Base-by-base conservation (phyloP, 106 monocot species). In the Dendrobium officinale region DNA sequence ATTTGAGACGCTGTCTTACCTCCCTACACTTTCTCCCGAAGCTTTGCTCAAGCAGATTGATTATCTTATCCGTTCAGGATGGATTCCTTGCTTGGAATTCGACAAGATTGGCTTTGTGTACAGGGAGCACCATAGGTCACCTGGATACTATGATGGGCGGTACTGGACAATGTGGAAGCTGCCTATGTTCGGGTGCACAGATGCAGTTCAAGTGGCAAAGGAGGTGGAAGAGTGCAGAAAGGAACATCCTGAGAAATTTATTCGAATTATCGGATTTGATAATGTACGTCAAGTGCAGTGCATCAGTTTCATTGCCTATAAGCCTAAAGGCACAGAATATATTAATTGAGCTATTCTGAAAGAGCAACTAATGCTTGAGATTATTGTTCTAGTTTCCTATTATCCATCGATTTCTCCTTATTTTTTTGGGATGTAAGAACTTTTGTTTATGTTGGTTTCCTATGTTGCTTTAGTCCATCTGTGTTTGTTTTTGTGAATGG, bases 111-210 rank as follows among this genome's bases (percentile, higher is more conserved):
- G 91, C 15, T 91, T 91, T 24, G 82, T 91, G 59, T 81, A 22
- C 80, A 88, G 91, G 44, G 86, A 88, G 54, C 9, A 86, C 80
- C 37, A 83, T 80, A 11, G 20, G 19, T 85, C 91, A 6, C 88
- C 91, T 0, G 91, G 91, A 37, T 91, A 91, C 86, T 91, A 91
- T 75, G 91, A 91, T 70, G 91, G 88, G 2, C 86, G 91, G 20
- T 91, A 91, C 88, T 91, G 91, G 91, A 91, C 91, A 11, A 91
- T 91, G 88, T 91, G 88, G 91, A 91, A 88, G 85, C 86, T 91
- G 55, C 88, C 91, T 13, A 88, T 91, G 91, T 91, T 88, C 70
- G 91, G 91, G 6, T 86, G 86, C 91, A 88, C 78, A 18, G 91
- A 88, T 33, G 58, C 88, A 17, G 5, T 49, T 8, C 86, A 91